Evolutionary conservation across 805 yeast genomes (phyloP), one percentile per base, ranked within the genome.

Genomic region (Yarrowia sp.): DNA sequence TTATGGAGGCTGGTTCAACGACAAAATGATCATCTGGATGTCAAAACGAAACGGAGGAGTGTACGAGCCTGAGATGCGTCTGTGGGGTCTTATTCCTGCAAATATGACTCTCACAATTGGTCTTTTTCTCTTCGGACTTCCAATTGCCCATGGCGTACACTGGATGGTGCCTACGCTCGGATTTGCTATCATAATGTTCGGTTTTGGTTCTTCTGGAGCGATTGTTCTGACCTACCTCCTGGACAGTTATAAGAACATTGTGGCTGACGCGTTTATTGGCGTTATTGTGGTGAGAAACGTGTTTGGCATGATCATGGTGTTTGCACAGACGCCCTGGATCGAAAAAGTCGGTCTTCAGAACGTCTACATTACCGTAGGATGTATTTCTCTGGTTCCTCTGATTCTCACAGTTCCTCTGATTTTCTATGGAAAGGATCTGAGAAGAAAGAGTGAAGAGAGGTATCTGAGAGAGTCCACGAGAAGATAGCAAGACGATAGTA

Each of bases 241-340:
- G 32, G 91, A 87, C 72, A 78, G 83, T 69, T 86, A 86, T 75
- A 82, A 83, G 69, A 86, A 85, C 69, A 74, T 85, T 78, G 82
- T 83, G 45, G 80, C 84, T 10, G 84, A 83, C 53, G 85, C 86
- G 1, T 82, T 86, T 80, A 87, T 84, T 58, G 83, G 86, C 38
- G 85, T 86, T 16, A 82, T 87, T 49, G 72, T 87, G 36, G 82
- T 86, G 69, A 81, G 90, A 75, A 86, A 86, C 74, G 77, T 83
- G 16, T 83, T 87, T 82, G 63, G 63, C 12, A 55, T 42, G 48
- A 40, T 55, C 36, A 42, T 41, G 35, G 35, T 40, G 10, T 55
- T 55, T 41, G 35, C 19, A n/a, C 46, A 32, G 48, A n/a, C 45
- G 15, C 63, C 63, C 10, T 55, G 63, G 63, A 55, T 55, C 19